Evolutionary conservation across 2,329 filamentous ascomycete species (phyloP).

Genomic region (Aspergillus cejpii): DNA sequence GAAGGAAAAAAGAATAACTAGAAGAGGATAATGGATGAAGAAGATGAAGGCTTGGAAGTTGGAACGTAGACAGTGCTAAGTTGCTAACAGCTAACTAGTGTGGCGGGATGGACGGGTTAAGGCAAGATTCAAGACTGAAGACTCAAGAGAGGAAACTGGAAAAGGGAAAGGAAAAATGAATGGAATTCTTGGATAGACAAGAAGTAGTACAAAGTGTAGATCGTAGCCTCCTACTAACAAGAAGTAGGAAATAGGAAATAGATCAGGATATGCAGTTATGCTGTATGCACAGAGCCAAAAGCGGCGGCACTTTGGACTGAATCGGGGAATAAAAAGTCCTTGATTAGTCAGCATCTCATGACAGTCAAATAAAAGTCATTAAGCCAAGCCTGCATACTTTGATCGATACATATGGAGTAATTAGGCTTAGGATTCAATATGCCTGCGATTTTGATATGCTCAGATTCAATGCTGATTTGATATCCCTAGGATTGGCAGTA

Average conservation of each 20-base stretch:
- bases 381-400: no score
- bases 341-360: no score
- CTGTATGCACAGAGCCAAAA: no score
- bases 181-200: not conserved
- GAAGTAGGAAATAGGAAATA: not conserved
- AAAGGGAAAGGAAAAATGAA: conserved; percentile 12
- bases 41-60: conserved; percentile 6
- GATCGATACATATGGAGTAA: no score
- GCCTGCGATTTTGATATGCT: no score
- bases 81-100: not conserved
- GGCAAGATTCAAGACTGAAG: conserved; percentile 17
- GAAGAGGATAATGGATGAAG: conserved; percentile 8
- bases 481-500: no score
- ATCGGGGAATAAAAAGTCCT: no score
- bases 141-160: conserved; percentile 17
- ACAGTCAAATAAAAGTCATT: no score
- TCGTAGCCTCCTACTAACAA: not conserved
- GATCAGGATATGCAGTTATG: not conserved
- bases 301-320: no score
- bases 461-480: no score
- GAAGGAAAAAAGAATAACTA: conserved; percentile 5
- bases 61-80: no score
- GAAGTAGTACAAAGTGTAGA: not conserved
- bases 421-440: no score
- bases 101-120: conserved; percentile 10